phyloP scores from a whole-genome alignment of 805 yeast genomes.

The Zygosaccharomyces kombuchaensis region DNA sequence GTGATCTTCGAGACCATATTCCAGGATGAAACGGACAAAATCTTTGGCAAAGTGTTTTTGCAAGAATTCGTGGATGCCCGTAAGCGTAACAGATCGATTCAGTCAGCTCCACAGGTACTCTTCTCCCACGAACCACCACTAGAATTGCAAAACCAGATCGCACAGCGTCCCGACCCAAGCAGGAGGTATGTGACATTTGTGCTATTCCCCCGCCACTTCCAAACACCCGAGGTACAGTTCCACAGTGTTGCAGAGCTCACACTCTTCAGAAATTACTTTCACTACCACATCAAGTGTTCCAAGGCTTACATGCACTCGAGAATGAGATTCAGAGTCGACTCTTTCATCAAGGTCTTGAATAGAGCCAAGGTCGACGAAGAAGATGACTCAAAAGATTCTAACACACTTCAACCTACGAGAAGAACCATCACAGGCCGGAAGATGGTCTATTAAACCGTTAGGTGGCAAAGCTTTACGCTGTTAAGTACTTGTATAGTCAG shows the following conservation, averaged over 20 bases:
- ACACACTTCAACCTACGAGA: conserved; percentile 20
- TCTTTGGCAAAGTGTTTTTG: conserved; percentile 81
- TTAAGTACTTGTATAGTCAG: conserved; percentile 4
- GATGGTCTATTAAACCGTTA: conserved; percentile 26
- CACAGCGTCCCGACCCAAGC: conserved; percentile 32
- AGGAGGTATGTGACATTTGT: conserved; percentile 58
- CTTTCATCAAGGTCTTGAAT: conserved; percentile 90
- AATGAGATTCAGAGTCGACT: conserved; percentile 93
- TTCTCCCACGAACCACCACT: conserved; percentile 93
- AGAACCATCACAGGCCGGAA: conserved; percentile 36
- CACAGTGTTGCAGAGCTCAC: conserved; percentile 74
- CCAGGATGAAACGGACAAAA: conserved; percentile 94
- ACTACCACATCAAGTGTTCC: conserved; percentile 96
- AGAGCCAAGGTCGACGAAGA: conserved; percentile 93
- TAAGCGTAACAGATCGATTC: conserved; percentile 86
- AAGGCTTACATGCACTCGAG: conserved; percentile 98
- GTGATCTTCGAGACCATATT: conserved; percentile 92
- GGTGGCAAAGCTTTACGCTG: neutral
- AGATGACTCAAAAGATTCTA: conserved; percentile 46
- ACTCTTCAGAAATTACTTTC: conserved; percentile 93
- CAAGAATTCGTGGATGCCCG: conserved; percentile 97
- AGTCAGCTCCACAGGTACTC: conserved; percentile 96
- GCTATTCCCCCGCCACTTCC: conserved; percentile 83
- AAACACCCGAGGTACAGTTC: conserved; percentile 44
- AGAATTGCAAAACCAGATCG: conserved; percentile 56